Evolutionary conservation across 108 stramenopile genomes (phyloP), one percentile per base, ranked within the genome.

Genomic region (Stephanodiscus minutulus): DNA sequence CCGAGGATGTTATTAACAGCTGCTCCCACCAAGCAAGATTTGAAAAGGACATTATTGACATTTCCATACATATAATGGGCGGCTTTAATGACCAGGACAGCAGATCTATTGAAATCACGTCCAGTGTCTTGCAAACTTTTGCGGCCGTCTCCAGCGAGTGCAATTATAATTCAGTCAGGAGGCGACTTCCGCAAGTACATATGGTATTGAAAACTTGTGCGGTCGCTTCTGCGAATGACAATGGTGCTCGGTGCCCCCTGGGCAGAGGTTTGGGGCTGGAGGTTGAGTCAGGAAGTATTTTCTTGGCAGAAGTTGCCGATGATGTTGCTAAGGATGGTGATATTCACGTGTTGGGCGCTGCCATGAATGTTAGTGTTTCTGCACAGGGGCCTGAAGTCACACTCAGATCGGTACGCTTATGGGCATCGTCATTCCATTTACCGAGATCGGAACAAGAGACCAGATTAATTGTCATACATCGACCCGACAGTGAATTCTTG

Each of bases 31-130:
- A 9, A 27, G 31, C 29, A 28, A 58, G 29, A 36, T 22, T 53
- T 25, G 52, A 4, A 8, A 53, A 21, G 52, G 57, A 33, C 29
- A 25, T 37, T 8, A 74, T 92, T 37, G 66, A 86, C 11, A 67
- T 95, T n/a, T 78, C 85, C n/a, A 66, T 95, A 61, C 86, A 95
- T 59, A 55, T 95, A 4, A 61, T 95, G 74, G 93, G 93, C 25
- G 93, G 93, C 4, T 95, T 86, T 70, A 69, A 83, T 37, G 93
- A 94, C 57, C 37, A 61, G 9, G 76, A 89, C 37, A 64, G 61
- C 5, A 54, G 67, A 0, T 89, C 88, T 2, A 72, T 64, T 20
- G 65, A 70, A 39, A 87, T 89, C 36, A 84, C 90, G 12, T 48
- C 78, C 27, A 85, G 80, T 73, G 56, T 90, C n/a, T 37, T 94